Base-by-base conservation (phyloP, 129 eudicot species). In the Calendula officinalis region DNA sequence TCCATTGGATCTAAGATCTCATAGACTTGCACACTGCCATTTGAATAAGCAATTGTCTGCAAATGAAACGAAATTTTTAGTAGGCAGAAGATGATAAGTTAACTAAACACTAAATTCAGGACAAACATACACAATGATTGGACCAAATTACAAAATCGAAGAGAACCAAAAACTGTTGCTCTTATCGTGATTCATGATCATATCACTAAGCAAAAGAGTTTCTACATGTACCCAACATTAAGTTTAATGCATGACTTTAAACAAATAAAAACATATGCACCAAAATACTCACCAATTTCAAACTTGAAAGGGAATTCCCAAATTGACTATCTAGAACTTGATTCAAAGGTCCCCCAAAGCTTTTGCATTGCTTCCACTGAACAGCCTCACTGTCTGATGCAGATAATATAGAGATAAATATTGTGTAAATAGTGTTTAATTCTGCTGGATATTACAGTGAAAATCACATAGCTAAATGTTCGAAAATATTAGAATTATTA, bases 41-140 rank as follows among this genome's bases (percentile, higher is more conserved):
- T 89, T 27, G 98, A 82, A 77, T 81, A 85, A 41, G 98, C 96
- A 66, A 83, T 75, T 60, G 81, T 84, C 98, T 91, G 69, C 50
- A 56, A 46, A 27, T 35, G 9, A 62, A 53, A 42, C 32, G 13
- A 8, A 41, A 8, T 50, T 1, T 35, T 60, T 61, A 60, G 44
- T 4, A 30, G 4, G n/a, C 16, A 53, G 12, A 40, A 15, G 17
- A n/a, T 41, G 54, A 48, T 59, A 58, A 33, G 27, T 61, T 5
- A 37, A 48, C 14, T 60, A 8, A 22, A 5, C 12, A 39, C 4
- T 14, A 32, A 71, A 51, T 14, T 5, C 15, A 67, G 44, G 22
- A 5, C 32, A 67, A 67, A 1, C 2, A 8, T 22, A 22, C 51
- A 41, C 37, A 30, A 13, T 54, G 8, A 55, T 30, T 8, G 30